Conservation (phyloP, 2,329 filamentous ascomycete species). For the Aspergillus sp. region DNA sequence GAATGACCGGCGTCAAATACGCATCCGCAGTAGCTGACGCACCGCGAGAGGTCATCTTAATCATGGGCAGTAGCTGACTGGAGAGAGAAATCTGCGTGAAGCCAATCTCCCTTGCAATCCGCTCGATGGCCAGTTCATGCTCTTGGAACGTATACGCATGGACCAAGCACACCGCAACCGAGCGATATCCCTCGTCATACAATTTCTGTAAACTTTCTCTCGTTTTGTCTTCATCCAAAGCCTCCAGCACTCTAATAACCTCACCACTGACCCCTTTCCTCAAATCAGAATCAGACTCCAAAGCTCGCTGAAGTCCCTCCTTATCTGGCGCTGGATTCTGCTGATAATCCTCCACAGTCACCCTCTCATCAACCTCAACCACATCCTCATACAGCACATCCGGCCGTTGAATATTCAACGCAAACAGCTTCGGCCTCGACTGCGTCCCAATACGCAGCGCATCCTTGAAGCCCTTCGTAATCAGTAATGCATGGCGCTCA, state of each 20-base stretch:
- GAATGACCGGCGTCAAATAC: constrained; percentile 76
- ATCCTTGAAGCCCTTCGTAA: constrained; percentile 84
- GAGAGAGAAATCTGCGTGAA: constrained; percentile 72
- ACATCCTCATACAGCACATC: constrained; percentile 82
- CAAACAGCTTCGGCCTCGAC: constrained; percentile 87
- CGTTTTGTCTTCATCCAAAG: constrained; percentile 55
- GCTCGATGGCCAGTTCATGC: constrained; percentile 78
- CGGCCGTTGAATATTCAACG: constrained; percentile 82
- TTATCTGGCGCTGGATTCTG: constrained; percentile 65
- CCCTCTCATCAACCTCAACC: constrained; percentile 82
- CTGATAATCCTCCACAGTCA: constrained; percentile 57
- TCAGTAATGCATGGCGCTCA: constrained; percentile 80
- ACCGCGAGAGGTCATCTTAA: constrained; percentile 73
- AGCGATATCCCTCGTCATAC: constrained; percentile 68
- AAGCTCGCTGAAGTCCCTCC: constrained; percentile 47
- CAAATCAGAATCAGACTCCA: no score
- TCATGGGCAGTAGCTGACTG: constrained; percentile 82
- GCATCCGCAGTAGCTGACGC: constrained; percentile 77
- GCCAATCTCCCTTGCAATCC: constrained; percentile 74
- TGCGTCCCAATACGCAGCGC: constrained; percentile 89
- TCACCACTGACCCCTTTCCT: constrained; percentile 56
- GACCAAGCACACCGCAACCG: constrained; percentile 83
- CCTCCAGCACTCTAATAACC: constrained; percentile 66
- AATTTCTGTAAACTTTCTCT: constrained; percentile 64
- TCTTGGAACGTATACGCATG: constrained; percentile 87